phyloP scores from a whole-genome alignment of 208 protist genomes.

The Crithidia brevicula region DNA sequence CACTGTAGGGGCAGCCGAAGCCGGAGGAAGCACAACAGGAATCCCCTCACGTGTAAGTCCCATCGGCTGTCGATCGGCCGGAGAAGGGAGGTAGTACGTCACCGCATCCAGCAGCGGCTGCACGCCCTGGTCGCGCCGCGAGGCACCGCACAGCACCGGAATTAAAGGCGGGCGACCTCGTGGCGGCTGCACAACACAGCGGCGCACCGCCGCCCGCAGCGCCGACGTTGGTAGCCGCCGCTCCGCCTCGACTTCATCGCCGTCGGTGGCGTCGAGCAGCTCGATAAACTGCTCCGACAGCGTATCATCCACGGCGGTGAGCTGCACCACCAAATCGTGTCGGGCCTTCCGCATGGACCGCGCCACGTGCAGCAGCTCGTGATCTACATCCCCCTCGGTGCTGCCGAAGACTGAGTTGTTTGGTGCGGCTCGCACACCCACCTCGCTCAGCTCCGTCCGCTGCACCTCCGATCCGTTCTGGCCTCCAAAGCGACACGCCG shows the following conservation, averaged over 20 bases:
- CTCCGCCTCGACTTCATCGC: slow-evolving; percentile 77
- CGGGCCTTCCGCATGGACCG: slow-evolving; percentile 42
- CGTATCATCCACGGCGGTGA: slow-evolving; percentile 72
- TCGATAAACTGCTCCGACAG: slow-evolving; percentile 75
- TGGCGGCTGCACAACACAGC: slow-evolving; percentile 45
- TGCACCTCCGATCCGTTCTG: slow-evolving; percentile 54
- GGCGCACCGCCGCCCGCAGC: slow-evolving; percentile 67
- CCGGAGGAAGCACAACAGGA: slow-evolving; percentile 50
- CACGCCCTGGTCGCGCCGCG: slow-evolving; percentile 90
- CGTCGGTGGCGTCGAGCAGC: slow-evolving; percentile 65
- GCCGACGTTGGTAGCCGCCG: slow-evolving; percentile 49
- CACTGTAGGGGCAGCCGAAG: slow-evolving; percentile 32
- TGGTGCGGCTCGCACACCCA: too few relatives aligned
- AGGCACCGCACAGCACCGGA: slow-evolving; percentile 92
- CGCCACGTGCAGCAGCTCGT: slow-evolving; percentile 53
- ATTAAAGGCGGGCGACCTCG: slow-evolving; percentile 43
- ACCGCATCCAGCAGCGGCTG: slow-evolving; percentile 93
- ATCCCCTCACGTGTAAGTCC: slow-evolving; percentile 52
- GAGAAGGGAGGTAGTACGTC: slow-evolving; percentile 92
- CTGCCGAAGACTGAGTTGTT: too few relatives aligned
- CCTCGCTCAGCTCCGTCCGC: slow-evolving; percentile 6
- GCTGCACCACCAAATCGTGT: slow-evolving; percentile 58
- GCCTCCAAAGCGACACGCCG: slow-evolving; percentile 65
- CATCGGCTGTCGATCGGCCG: slow-evolving; percentile 71
- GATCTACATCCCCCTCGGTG: slow-evolving; percentile 1